These are phyloP conservation scores for Xylariaceae sp. DNA, from an alignment of 2,329 filamentous ascomycete genomes.

Conservation along the genomic window DNA sequence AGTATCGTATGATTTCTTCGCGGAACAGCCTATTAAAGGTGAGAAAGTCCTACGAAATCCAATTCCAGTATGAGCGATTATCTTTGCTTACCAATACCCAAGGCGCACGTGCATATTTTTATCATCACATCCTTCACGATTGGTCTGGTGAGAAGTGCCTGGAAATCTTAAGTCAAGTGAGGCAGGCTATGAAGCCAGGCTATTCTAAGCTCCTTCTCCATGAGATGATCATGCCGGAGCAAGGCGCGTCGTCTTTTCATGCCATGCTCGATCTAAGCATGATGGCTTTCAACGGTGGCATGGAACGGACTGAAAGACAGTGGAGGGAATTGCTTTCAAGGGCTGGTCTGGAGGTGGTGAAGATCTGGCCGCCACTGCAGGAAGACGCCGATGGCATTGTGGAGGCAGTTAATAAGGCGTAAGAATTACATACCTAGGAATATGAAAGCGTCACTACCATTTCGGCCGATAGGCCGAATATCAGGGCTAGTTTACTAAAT, in stretches of 20 bases:
- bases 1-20: conserved; percentile 46
- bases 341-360: conserved; percentile 17
- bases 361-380: conserved; percentile 16
- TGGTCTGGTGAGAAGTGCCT: conserved; percentile 41
- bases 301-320: conserved; percentile 23
- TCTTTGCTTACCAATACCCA: background rate
- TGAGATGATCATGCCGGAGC: conserved; percentile 45
- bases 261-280: conserved; percentile 24
- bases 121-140: conserved; percentile 45
- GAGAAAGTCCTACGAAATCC: background rate
- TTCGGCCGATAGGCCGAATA: no score
- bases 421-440: background rate
- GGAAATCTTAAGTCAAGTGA: conserved; percentile 39
- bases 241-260: conserved; percentile 31
- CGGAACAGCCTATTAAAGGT: conserved; percentile 45
- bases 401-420: background rate
- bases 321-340: conserved; percentile 18
- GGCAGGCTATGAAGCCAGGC: conserved; percentile 38
- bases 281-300: conserved; percentile 26
- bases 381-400: conserved; percentile 18
- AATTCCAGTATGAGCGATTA: background rate
- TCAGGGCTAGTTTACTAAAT: no score
- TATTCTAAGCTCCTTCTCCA: conserved; percentile 49
- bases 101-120: conserved; percentile 43
- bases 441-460: background rate